Evolutionary conservation across 2,329 filamentous ascomycete species (phyloP).

Genomic region (Leptographium radiaticola): DNA sequence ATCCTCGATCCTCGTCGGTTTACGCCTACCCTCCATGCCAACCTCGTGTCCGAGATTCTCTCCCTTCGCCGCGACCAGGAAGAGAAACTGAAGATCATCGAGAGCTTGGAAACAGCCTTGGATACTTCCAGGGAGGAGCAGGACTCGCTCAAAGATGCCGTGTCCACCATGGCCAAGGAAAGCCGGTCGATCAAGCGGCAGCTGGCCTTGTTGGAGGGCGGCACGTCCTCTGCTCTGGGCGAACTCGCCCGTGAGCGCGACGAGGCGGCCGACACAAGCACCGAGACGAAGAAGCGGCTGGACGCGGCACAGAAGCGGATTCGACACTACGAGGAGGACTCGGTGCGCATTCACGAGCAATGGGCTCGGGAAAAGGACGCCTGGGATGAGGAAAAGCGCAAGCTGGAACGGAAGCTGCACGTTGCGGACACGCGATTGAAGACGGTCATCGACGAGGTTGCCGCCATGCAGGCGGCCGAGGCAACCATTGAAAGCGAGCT

Average conservation of each 20-base stretch:
- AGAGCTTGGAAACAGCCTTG: constrained; percentile 65
- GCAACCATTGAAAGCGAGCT: constrained; percentile 40
- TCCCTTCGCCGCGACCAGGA: constrained; percentile 79
- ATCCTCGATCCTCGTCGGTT: constrained; percentile 83
- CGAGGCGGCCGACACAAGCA: constrained; percentile 57
- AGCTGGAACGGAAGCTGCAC: constrained; percentile 72
- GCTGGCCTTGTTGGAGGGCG: constrained; percentile 73
- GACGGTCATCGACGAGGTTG: constrained; percentile 72
- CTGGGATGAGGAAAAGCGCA: constrained; percentile 76
- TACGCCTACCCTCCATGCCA: constrained; percentile 89
- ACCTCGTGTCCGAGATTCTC: constrained; percentile 86
- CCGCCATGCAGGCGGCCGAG: constrained; percentile 50
- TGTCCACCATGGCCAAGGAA: constrained; percentile 59
- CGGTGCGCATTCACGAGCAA: constrained; percentile 60
- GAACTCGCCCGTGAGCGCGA: constrained; percentile 80
- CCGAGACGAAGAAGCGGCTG: constrained; percentile 64
- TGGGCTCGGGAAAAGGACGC: constrained; percentile 75
- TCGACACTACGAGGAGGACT: constrained; percentile 70
- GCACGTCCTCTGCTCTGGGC: constrained; percentile 71
- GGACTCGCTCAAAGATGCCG: constrained; percentile 50
- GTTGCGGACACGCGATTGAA: constrained; percentile 82
- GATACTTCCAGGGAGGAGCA: constrained; percentile 61
- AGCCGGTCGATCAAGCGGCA: constrained; percentile 71
- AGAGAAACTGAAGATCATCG: constrained; percentile 75
- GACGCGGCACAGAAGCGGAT: constrained; percentile 67